These are phyloP conservation scores for Argentina anserina DNA, from an alignment of 306 rosid species.

Conservation along the genomic window DNA sequence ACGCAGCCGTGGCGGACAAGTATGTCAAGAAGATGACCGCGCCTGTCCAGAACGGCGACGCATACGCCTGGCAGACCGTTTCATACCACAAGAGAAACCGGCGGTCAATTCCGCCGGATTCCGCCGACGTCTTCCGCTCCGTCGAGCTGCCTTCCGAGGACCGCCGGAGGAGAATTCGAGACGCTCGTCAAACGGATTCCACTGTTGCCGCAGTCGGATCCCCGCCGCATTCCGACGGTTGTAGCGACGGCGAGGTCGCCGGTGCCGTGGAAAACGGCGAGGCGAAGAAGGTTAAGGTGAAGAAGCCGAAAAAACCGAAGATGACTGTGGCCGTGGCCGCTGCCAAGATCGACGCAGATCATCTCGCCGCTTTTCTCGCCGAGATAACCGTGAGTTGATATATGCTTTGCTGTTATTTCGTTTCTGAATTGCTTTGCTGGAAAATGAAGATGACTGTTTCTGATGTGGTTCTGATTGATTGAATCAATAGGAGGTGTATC, in stretches of 20 bases:
- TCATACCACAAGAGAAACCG: constrained; percentile 49
- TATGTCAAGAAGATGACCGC: background rate
- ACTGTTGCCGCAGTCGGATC: no score
- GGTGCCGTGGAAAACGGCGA: constrained; percentile 26
- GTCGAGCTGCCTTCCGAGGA: constrained; percentile 47
- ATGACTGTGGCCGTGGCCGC: constrained; percentile 61
- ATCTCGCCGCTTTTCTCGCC: constrained; percentile 49
- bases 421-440: background rate
- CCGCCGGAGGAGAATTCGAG: constrained; percentile 35
- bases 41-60: constrained; percentile 4
- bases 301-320: constrained; percentile 55
- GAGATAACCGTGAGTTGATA: constrained; percentile 48
- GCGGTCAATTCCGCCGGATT: background rate
- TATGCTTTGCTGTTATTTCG: background rate
- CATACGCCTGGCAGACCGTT: constrained; percentile 52
- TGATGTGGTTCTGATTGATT: background rate
- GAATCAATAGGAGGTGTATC: constrained; percentile 21
- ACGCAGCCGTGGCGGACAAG: constrained; percentile 38
- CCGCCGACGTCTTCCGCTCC: constrained; percentile 36
- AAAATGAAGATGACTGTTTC: background rate
- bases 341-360: constrained; percentile 44
- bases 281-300: constrained; percentile 40
- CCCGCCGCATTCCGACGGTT: constrained; percentile 39
- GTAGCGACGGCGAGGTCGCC: constrained; percentile 23
- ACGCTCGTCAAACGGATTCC: constrained; percentile 41